Percentiles rank a stretch among this genome's conserved stretches.
Conservation (phyloP, 768 basidiomycete species). For the Tylopilus rubrobrunneus region DNA sequence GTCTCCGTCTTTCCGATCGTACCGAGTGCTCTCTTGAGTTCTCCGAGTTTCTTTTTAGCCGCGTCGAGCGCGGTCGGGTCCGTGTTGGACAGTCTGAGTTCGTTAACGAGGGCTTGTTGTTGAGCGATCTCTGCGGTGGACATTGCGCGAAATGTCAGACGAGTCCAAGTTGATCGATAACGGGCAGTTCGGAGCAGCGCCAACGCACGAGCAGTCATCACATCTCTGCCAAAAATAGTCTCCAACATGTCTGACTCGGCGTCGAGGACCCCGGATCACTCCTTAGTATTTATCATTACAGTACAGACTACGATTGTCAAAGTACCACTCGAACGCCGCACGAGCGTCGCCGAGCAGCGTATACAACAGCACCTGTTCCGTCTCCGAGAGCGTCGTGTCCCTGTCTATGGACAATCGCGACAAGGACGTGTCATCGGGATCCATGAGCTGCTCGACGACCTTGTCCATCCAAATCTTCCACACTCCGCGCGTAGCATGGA, state of each 20-base stretch:
- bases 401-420: too few relatives aligned
- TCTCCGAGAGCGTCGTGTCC: too few relatives aligned
- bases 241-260: neutral
- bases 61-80: constrained; percentile 52
- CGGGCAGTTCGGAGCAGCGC: constrained; percentile 15
- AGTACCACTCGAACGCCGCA: too few relatives aligned
- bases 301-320: too few relatives aligned
- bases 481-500: too few relatives aligned
- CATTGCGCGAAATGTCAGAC: constrained; percentile 33
- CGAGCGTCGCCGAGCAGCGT: too few relatives aligned
- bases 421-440: too few relatives aligned
- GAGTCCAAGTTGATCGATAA: constrained; percentile 36
- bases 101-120: constrained; percentile 56
- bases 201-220: constrained; percentile 14
- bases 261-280: constrained; percentile 22
- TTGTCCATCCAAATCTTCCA: too few relatives aligned
- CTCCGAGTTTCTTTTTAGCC: constrained; percentile 64
- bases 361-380: too few relatives aligned
- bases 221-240: constrained; percentile 8
- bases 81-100: constrained; percentile 54
- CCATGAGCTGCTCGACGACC: too few relatives aligned
- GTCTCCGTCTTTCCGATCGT: constrained; percentile 31
- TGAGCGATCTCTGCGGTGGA: constrained; percentile 48
- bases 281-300: neutral
- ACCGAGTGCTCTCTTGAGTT: constrained; percentile 58